These are phyloP conservation scores for Furcasterigmium furcatum DNA, from an alignment of 2,329 filamentous ascomycete genomes.

Conservation along the genomic window DNA sequence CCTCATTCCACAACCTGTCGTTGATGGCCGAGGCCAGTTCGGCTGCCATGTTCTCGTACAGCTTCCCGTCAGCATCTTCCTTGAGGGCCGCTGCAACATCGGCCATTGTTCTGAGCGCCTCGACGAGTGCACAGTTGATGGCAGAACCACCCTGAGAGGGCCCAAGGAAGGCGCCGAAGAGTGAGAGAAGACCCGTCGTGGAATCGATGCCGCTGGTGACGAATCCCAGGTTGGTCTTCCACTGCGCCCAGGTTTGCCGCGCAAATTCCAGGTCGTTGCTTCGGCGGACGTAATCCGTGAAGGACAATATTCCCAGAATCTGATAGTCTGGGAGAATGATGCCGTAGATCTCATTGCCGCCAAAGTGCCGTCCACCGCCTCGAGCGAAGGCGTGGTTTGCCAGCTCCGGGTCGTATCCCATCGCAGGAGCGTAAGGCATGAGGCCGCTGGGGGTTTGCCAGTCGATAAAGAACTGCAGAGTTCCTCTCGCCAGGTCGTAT, in stretches of 20 bases:
- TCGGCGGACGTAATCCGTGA: conserved; percentile 12
- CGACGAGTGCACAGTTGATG: conserved; percentile 10
- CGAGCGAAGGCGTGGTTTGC: conserved; percentile 2
- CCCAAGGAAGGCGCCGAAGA: conserved; percentile 12
- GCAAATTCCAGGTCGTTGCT: conserved; percentile 12
- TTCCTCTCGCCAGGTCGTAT: conserved; percentile 28
- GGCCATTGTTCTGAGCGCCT: conserved; percentile 8
- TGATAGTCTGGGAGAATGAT: conserved; percentile 17
- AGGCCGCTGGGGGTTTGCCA: conserved; percentile 9
- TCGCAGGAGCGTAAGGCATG: conserved; percentile 7
- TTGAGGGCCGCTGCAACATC: conserved; percentile 9
- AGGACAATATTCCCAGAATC: conserved; percentile 12
- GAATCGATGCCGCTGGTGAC: conserved; percentile 9
- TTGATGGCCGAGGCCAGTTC: conserved; percentile 11
- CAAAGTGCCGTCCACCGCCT: too few species aligned
- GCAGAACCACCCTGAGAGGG: conserved; percentile 10
- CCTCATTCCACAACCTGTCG: conserved; percentile 15
- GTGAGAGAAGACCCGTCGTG: conserved; percentile 10
- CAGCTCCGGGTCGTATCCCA: conserved; percentile 14
- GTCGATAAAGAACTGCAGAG: conserved; percentile 23
- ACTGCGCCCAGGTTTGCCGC: conserved; percentile 10
- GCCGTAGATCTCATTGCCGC: not conserved
- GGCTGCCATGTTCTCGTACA: conserved; percentile 9
- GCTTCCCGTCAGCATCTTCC: conserved; percentile 20
- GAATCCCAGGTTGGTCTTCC: conserved; percentile 8